Base-by-base conservation (phyloP, 2,329 filamentous ascomycete genomes). In the Ophiosphaerella korrae region DNA sequence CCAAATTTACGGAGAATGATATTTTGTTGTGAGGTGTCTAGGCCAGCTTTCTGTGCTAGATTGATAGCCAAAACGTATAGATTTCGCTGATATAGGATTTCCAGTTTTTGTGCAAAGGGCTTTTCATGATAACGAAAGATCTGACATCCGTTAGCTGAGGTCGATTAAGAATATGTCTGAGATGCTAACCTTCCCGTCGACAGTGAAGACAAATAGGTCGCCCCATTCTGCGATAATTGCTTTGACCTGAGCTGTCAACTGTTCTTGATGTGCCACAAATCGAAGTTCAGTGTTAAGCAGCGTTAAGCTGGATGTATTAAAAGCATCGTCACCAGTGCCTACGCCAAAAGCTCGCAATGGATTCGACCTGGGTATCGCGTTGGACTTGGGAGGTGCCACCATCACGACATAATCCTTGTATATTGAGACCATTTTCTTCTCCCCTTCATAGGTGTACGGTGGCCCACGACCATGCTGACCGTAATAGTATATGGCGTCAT, bases 401-500 rank as follows among this genome's bases (percentile, higher is more conserved):
- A 99, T 78, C 6, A 89, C 89, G 41, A 97, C 83, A 70, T 99
- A 97, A 64, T 96, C 89, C 49, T 87, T 85, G 74, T 89, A 94
- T 12, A 89, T 84, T 38, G 84, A 82, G 32, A 97, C 84, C 48
- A 90, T 81, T 62, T 87, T 92, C 77, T 99, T 99, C 6, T 89
- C 86, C 5, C 90, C 89, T 70, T 99, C 93, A 68, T 95, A 97
- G 0, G 92, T 92, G 73, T 90, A 92, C 35, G 91, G 93, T 1
- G 91, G 88, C 0, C 92, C 92, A 52, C 92, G 85, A 0, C 93
- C 93, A 51, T 94, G 89, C 0, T 88, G 77, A 0, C 88, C 89
- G 74, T 97, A 99, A 52, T 90, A 92, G 75, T 97, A 97, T 46
- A 99, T 88, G 7, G 93, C 94, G 81, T 99, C 95, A 62, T 97